Evolutionary conservation across 2,329 filamentous ascomycete genomes (phyloP), one percentile per base, ranked within the genome.

Genomic region (Neofusicoccum umdonicola): DNA sequence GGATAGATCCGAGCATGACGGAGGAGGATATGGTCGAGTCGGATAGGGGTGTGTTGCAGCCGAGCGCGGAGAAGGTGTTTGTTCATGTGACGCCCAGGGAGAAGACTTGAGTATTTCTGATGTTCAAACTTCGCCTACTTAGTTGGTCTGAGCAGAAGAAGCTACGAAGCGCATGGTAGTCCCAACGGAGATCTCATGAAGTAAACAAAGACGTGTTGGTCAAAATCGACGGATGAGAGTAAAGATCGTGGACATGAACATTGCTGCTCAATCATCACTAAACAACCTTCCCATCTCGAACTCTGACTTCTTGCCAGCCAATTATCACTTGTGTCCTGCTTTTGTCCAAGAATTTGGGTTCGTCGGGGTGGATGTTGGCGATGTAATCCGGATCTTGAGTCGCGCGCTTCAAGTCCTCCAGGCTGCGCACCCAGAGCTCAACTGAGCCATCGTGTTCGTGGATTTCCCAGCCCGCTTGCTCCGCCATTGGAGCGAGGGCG

Each of bases 251-350:
- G 1, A 31, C 27, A 5, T 7, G 27, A 31, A 31, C 27, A 31
- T 31, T 31, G 4, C 27, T 31, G 27, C 27, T 31, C 27, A 31
- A 31, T 31, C 4, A 7, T 1, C 27, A 7, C 27, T 31, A 44
- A 11, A 58, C 39, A 19, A 58, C 41, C 7, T 45, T 44, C 27
- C 54, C 54, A 19, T 58, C 41, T 17, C 11, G 13, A 11, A 58
- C 54, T 17, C 54, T 58, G 39, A 58, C 54, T 35, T 58, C 54
- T 39, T 58, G 39, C 54, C 54, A 58, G 0, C 54, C 52, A 3
- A 56, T n/a, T 6, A 42, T 56, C 7, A 42, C 34, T 19, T 56
- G 12, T 5, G 52, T 56, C 19, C 12, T 41, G 52, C 37, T 56
- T 19, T 31, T 17, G 37, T 56, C 52, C 4, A 56, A 6, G 19